phyloP scores from a whole-genome alignment of 2,329 filamentous ascomycete species.

The Penicillium rolfsii region DNA sequence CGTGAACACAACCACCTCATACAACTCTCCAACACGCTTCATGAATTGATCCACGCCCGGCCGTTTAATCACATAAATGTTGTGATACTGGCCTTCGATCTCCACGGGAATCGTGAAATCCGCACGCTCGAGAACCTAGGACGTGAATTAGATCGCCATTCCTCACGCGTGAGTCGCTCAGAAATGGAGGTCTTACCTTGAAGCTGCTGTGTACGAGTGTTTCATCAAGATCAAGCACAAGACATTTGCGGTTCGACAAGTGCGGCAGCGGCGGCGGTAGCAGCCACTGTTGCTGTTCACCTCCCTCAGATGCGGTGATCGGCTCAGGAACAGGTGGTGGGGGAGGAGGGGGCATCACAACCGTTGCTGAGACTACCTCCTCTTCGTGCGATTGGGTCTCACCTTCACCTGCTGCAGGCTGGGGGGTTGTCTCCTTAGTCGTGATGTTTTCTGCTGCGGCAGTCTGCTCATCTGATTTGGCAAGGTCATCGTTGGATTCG shows the following conservation, averaged over 20 bases:
- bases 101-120: constrained; percentile 99
- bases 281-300: constrained; percentile 69
- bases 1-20: constrained; percentile 98
- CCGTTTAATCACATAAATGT: constrained; percentile 98
- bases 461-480: constrained; percentile 36
- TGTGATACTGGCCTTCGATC: constrained; percentile 98
- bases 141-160: constrained; percentile 21
- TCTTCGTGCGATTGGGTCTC: constrained; percentile 46
- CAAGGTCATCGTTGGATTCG: constrained; percentile 26
- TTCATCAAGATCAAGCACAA: constrained; percentile 94
- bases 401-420: constrained; percentile 43
- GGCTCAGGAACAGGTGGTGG: constrained; percentile 48
- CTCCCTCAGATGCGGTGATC: constrained; percentile 37
- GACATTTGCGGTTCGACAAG: constrained; percentile 84
- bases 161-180: constrained; percentile 11
- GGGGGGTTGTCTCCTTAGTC: constrained; percentile 50
- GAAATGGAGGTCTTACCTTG: constrained; percentile 65
- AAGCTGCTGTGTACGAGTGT: constrained; percentile 98
- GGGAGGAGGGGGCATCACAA: constrained; percentile 61
- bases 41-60: constrained; percentile 99
- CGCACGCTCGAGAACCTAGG: constrained; percentile 90
- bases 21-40: constrained; percentile 96
- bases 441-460: constrained; percentile 68
- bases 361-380: constrained; percentile 48
- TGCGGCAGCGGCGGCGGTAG: constrained; percentile 80